Evolutionary conservation across 2,329 filamentous ascomycete genomes (phyloP).

Genomic region (Magnaporthiopsis incrustans): DNA sequence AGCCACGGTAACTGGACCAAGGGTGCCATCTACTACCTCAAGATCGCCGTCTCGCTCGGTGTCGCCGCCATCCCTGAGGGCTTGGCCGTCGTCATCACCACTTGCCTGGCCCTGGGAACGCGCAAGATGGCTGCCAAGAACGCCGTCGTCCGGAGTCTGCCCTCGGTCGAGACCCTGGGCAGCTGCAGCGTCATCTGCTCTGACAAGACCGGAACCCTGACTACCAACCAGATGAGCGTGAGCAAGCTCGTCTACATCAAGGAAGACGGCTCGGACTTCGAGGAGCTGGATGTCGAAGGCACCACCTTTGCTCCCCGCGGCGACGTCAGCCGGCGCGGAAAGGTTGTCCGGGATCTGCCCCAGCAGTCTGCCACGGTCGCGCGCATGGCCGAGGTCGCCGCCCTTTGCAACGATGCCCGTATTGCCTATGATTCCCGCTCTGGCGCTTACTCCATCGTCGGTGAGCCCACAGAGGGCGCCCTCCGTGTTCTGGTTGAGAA

Average conservation of each 20-base stretch:
- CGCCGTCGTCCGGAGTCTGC: conserved; percentile 89
- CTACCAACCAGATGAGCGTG: conserved; percentile 99
- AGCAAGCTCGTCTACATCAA: conserved; percentile 83
- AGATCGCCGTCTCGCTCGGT: conserved; percentile 96
- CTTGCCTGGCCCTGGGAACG: conserved; percentile 89
- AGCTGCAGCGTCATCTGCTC: conserved; percentile 99
- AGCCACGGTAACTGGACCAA: conserved; percentile 91
- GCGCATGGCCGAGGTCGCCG: conserved; percentile 65
- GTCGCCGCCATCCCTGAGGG: conserved; percentile 97
- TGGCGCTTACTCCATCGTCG: conserved; percentile 70
- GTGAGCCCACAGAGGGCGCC: conserved; percentile 92
- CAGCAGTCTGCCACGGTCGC: conserved; percentile 67
- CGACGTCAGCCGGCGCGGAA: conserved; percentile 60
- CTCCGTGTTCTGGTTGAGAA: conserved; percentile 89
- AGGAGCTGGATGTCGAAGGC: conserved; percentile 84
- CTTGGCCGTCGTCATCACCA: conserved; percentile 97
- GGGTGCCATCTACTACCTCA: conserved; percentile 98
- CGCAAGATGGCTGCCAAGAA: conserved; percentile 99
- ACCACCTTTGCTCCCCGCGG: conserved; percentile 87
- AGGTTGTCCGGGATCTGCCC: conserved; percentile 59
- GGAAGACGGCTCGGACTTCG: conserved; percentile 63
- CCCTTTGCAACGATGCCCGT: conserved; percentile 82
- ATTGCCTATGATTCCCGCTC: conserved; percentile 74
- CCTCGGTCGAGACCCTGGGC: conserved; percentile 93
- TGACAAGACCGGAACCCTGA: conserved; percentile 96